Percentiles rank a stretch among this genome's conserved stretches.
Conservation (phyloP, 1,284 basidiomycete species). For the Leccinum huronense region DNA sequence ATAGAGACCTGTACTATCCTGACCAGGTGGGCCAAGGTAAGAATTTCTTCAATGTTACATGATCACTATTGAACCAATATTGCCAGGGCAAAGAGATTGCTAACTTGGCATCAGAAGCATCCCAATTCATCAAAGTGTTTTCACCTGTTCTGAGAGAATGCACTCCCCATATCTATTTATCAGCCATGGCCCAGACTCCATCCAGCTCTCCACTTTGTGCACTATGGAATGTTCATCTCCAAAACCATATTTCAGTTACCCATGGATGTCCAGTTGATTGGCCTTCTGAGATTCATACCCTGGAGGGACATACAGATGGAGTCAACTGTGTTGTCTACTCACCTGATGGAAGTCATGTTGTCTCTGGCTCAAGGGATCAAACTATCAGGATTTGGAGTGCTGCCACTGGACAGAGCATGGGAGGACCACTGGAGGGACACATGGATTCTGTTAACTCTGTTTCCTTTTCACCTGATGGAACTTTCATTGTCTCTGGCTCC, state of each 20-base stretch:
- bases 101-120: background rate
- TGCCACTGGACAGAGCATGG: background rate
- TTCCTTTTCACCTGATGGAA: background rate
- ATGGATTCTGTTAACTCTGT: background rate
- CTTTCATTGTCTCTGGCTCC: background rate
- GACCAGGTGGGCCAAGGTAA: background rate
- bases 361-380: background rate
- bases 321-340: background rate
- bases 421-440: background rate
- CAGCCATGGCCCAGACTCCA: background rate
- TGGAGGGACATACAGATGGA: background rate
- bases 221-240: background rate
- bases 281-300: background rate
- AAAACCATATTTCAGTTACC: background rate
- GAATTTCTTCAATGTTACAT: background rate
- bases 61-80: background rate
- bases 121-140: background rate
- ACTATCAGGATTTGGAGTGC: background rate
- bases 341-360: background rate
- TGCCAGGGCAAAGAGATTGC: background rate
- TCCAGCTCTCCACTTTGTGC: background rate
- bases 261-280: background rate
- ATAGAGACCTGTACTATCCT: background rate
- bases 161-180: background rate
- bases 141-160: background rate